These are phyloP conservation scores for Russula abietina DNA, from an alignment of 768 basidiomycete species.

Conservation along the genomic window DNA sequence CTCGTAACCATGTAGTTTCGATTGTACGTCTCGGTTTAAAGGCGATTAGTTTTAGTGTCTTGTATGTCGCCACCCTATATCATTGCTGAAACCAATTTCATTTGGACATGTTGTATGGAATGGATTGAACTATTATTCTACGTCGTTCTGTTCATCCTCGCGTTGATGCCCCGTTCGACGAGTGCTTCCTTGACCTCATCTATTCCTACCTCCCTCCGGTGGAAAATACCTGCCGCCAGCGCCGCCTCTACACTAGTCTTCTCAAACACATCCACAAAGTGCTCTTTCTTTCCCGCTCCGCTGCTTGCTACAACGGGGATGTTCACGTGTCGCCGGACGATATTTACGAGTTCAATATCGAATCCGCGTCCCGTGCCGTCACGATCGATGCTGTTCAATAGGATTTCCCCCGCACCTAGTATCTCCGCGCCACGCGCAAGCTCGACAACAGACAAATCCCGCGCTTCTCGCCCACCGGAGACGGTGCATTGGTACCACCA, in stretches of 20 bases:
- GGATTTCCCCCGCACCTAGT: conserved; percentile 91
- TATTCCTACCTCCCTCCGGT: conserved; percentile 82
- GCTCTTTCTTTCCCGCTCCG: conserved; percentile 75
- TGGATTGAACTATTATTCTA: conserved; percentile 9
- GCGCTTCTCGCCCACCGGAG: conserved; percentile 80
- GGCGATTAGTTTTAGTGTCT: conserved; percentile 16
- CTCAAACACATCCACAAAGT: conserved; percentile 86
- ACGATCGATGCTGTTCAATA: conserved; percentile 93
- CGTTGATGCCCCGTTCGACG: conserved; percentile 43
- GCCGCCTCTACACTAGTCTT: conserved; percentile 83
- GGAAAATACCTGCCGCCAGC: conserved; percentile 95
- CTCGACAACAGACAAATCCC: conserved; percentile 82
- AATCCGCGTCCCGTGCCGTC: conserved; percentile 93
- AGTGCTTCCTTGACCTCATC: conserved; percentile 67
- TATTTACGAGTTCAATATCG: conserved; percentile 72
- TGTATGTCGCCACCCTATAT: conserved; percentile 13
- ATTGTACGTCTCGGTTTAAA: conserved; percentile 18
- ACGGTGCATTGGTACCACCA: conserved; percentile 99
- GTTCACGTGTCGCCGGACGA: conserved; percentile 68
- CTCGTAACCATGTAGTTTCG: conserved; percentile 22
- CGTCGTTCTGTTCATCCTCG: conserved; percentile 29
- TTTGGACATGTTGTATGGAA: conserved; percentile 2
- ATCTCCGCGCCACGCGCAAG: conserved; percentile 86
- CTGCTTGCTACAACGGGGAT: conserved; percentile 95
- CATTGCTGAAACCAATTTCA: conserved; percentile 19